Evolutionary conservation across 352 stramenopile species (phyloP), one percentile per base, ranked within the genome.

Genomic region (Blastocystis sp.): DNA sequence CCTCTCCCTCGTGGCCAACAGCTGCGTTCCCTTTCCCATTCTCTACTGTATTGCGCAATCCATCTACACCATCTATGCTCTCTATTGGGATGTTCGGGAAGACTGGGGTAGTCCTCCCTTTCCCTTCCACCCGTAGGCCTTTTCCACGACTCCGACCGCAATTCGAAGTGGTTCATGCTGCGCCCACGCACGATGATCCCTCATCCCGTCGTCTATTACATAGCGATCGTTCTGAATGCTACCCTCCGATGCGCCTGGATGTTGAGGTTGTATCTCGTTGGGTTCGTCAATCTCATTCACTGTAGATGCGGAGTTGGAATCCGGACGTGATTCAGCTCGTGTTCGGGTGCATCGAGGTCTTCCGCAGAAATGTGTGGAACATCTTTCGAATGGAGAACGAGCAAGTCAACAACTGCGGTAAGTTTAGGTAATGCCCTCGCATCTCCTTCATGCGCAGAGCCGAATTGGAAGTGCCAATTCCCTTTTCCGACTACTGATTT

Each of bases 371-470:
- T 52, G 43, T 84, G 14, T 84, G 74, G 74, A 84, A 84, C 52
- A 84, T 84, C 61, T 84, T 84, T 57, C 74, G 74, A 68, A 84
- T 84, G 74, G 74, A 84, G 28, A 84, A 84, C 21, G 74, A 84
- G 45, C 74, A 84, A 34, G 45, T 84, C 54, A 84, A 84, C 43
- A 84, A 84, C 60, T 84, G 74, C 34, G 74, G 74, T 70, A 84
- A 84, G 40, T 76, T 76, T 28, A 76, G 66, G 66, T 76, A 76
- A 59, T 57, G 28, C 2, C 19, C 9, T 2, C 10, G 0, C 3
- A 10, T n/a, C 21, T 74, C 11, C 3, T 21, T 84, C 9, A 84
- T 69, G 6, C 17, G 17, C 69, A 84, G 74, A 84, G 74, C 74
- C 2, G 74, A 84, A 28, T 57, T 84, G 10, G 74, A 84, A 40